Conservation (phyloP, 1,284 basidiomycete genomes). For the Marasmius sp. region DNA sequence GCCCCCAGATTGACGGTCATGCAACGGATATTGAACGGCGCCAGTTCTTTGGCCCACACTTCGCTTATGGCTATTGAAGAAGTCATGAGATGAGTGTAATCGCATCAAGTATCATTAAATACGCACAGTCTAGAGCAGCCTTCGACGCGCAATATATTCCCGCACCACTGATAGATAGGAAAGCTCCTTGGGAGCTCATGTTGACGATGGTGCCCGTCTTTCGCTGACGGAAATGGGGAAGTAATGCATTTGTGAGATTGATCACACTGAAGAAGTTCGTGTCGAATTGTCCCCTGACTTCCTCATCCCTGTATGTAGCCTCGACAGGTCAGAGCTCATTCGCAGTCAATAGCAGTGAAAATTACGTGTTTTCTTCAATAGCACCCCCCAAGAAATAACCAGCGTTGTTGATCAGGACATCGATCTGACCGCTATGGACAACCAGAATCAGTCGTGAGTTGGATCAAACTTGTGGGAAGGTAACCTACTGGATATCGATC, state of each 20-base stretch:
- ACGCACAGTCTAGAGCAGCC: conserved; percentile 3
- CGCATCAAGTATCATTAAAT: not conserved
- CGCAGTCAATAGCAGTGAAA: not conserved
- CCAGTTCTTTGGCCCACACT: conserved; percentile 7
- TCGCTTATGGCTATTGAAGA: not conserved
- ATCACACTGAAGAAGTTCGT: conserved; percentile 6
- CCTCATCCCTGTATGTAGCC: not conserved
- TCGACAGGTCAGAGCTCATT: not conserved
- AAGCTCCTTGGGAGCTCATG: conserved; percentile 5
- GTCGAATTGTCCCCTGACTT: conserved; percentile 5
- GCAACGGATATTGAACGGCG: conserved; percentile 4
- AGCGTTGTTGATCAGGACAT: conserved; percentile 22
- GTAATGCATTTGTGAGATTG: conserved; percentile 4
- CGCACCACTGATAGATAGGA: not conserved
- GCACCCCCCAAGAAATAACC: conserved; percentile 12
- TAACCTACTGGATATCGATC: conserved; percentile 3
- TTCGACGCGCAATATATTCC: conserved; percentile 5
- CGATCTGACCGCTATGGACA: conserved; percentile 11
- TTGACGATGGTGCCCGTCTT: conserved; percentile 5
- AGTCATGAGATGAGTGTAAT: not conserved
- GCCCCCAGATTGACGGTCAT: not conserved
- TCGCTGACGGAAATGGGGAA: conserved; percentile 5
- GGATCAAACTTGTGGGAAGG: not conserved
- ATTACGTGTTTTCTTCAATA: conserved; percentile 12
- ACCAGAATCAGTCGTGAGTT: not conserved